Evolutionary conservation across 306 rosid species (phyloP).

Genomic region (Myrica gale): DNA sequence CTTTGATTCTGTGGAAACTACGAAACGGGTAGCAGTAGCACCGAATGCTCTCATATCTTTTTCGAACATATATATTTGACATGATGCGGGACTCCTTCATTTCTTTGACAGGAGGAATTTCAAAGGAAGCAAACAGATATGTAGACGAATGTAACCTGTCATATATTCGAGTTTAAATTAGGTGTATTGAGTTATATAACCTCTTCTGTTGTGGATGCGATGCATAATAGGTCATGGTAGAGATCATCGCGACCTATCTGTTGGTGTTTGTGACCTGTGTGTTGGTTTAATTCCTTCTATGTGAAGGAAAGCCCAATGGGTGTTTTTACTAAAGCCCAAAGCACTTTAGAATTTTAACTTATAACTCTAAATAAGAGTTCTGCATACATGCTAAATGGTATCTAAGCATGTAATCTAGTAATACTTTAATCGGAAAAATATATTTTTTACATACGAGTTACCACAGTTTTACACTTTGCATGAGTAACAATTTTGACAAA

Average conservation of each 20-base stretch:
- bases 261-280: constrained; percentile 83
- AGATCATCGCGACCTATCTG: constrained; percentile 60
- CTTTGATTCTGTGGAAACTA: too few species aligned
- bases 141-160: background rate
- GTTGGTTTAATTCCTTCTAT: too few species aligned
- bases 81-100: background rate
- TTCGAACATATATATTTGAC: background rate
- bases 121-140: background rate
- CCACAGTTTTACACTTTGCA: too few species aligned
- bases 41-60: background rate
- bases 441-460: too few species aligned
- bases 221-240: constrained; percentile 58
- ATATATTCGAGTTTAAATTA: too few species aligned
- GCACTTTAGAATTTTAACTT: constrained; percentile 39
- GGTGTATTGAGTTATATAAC: too few species aligned
- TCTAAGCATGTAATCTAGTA: too few species aligned
- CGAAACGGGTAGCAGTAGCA: too few species aligned
- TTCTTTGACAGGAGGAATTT: background rate
- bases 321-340: constrained; percentile 51
- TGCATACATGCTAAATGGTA: too few species aligned
- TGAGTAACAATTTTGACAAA: fast-evolving
- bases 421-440: too few species aligned
- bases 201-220: background rate
- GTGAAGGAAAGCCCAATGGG: too few species aligned
- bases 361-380: too few species aligned